Evolutionary conservation across 129 eudicot species (phyloP), one percentile per base, ranked within the genome.

Genomic region (Saposhnikovia divaricata): DNA sequence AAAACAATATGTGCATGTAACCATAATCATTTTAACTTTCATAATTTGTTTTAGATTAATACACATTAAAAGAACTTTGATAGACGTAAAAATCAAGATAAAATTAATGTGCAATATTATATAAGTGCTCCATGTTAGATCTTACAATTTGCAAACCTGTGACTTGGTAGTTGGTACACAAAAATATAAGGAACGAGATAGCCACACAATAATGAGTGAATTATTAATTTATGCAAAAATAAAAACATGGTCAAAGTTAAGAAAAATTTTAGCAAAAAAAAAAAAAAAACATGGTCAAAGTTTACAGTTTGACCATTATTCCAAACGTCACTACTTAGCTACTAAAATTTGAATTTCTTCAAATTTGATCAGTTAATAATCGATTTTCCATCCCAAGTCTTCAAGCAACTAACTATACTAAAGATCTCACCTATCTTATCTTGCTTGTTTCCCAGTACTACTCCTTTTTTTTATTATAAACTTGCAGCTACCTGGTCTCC

Each of bases 231-330:
- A 46, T 10, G 50, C 59, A 74, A 45, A 23, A 31, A 31, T 31
- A 2, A 61, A 61, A 61, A 61, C 69, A 61, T 61, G 79, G 84
- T 84, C 87, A 84, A 84, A 84, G 75, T 23, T 76, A 0, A 31
- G 34, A 31, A 31, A 31, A 31, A 31, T 31, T 31, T 31, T 31
- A 31, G 34, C 0, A 31, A 31, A 31, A 34, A 28, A 31, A 31
- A 31, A 31, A 34, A 28, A 2, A 61, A 25, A 61, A 61, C 69
- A 61, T 61, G 79, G 84, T 84, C 87, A 84, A 84, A 84, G 75
- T 23, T 76, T 59, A 0, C 0, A 44, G 44, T 72, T 78, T 51
- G 68, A 83, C 79, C 77, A 81, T 9, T 48, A 50, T 11, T 39
- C 68, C 23, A 65, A 10, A 42, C 47, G 77, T 73, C 23, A 34